Percentiles rank a stretch among this genome's conserved stretches.
phyloP scores from a whole-genome alignment of 2,329 filamentous ascomycete genomes.

The Graphiopsis chlorocephala region DNA sequence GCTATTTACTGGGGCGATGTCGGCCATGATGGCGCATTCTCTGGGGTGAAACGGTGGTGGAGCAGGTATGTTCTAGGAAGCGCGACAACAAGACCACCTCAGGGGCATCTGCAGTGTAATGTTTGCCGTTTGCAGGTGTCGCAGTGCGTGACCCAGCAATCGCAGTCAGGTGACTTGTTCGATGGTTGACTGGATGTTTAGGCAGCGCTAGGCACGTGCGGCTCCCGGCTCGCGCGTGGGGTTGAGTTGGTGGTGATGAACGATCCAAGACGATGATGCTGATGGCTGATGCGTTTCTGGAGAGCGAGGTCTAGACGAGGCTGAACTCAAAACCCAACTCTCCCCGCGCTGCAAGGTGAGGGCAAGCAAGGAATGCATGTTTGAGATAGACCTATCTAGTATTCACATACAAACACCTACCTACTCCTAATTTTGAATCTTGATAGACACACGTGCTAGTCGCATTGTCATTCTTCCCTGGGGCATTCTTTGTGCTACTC shows the following conservation, averaged over 20 bases:
- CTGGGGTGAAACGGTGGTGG: not conserved
- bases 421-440: no score
- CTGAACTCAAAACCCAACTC: constrained; percentile 3
- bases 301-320: constrained; percentile 2
- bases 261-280: not conserved
- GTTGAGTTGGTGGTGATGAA: not conserved
- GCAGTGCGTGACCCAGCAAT: not conserved
- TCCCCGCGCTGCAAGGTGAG: not conserved
- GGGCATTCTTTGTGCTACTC: not conserved
- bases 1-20: constrained; percentile 25
- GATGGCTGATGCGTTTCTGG: not conserved
- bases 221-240: not conserved
- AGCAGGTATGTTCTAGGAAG: not conserved
- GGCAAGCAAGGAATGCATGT: constrained; percentile 5
- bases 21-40: constrained; percentile 23
- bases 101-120: not conserved
- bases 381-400: not conserved
- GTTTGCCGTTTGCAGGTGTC: not conserved
- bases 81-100: not conserved
- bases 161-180: not conserved
- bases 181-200: not conserved
- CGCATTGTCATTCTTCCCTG: not conserved
- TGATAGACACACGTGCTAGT: not conserved
- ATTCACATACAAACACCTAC: not conserved
- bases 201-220: not conserved